phyloP scores from a whole-genome alignment of 2,329 filamentous ascomycete species.

The Diaporthe aspalathi region DNA sequence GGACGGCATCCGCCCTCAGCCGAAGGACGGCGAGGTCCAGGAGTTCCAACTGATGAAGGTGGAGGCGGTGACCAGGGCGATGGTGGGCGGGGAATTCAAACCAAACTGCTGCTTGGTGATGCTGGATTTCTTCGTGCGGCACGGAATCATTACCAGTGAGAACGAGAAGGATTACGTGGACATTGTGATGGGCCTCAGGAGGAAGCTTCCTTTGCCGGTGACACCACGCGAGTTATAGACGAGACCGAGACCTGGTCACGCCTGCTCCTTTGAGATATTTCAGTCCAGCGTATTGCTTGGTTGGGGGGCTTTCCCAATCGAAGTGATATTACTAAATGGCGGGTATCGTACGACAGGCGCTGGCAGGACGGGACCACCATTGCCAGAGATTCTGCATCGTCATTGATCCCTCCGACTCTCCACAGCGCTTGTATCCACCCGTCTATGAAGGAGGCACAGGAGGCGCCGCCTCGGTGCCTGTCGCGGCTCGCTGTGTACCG shows the following conservation, averaged over 20 bases:
- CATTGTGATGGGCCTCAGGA: conserved; percentile 63
- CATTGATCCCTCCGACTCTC: not conserved
- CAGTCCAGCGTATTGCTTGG: not conserved
- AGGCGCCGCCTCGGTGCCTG: conserved; percentile 46
- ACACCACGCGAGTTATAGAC: conserved; percentile 24
- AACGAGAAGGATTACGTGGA: conserved; percentile 79
- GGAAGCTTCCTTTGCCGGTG: conserved; percentile 55
- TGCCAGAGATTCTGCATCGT: not conserved
- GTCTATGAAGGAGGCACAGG: conserved; percentile 43
- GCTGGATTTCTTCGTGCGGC: conserved; percentile 84
- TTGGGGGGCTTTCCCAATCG: not conserved
- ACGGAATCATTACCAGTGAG: conserved; percentile 78
- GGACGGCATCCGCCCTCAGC: conserved; percentile 67
- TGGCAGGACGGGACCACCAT: not conserved
- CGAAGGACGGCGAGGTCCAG: conserved; percentile 82
- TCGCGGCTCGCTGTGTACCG: conserved; percentile 42
- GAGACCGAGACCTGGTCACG: too few species aligned
- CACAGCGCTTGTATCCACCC: not conserved
- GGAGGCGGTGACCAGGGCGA: conserved; percentile 65
- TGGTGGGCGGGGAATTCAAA: conserved; percentile 82
- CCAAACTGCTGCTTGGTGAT: conserved; percentile 83
- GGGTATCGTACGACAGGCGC: conserved; percentile 29
- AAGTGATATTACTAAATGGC: conserved; percentile 17
- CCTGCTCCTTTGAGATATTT: not conserved
- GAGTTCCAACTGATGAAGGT: conserved; percentile 77